A percentile compares a stretch with the other conserved stretches of the same genome.
phyloP scores from a whole-genome alignment of 768 basidiomycete species.

The Udeniomyces megalosporus region DNA sequence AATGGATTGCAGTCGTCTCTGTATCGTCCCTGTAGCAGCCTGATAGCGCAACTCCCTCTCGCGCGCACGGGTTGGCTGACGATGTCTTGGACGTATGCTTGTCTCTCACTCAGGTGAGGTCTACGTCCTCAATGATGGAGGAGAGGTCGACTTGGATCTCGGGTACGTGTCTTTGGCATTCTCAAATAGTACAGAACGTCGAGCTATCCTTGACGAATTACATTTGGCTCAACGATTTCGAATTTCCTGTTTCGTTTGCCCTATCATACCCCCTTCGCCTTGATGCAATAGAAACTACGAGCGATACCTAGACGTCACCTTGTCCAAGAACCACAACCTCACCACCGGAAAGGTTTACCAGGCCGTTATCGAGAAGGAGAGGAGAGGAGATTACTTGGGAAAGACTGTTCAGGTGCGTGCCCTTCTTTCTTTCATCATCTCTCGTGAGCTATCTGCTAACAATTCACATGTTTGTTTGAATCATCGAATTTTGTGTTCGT shows the following conservation, averaged over 20 bases:
- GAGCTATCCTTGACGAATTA: not conserved
- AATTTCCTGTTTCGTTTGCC: too few relatives aligned
- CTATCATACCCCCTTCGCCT: not conserved
- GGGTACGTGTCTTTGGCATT: constrained; percentile 31
- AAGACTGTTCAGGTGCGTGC: constrained; percentile 64
- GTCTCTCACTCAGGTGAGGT: constrained; percentile 57
- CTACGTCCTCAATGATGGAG: constrained; percentile 93
- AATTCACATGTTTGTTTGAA: not conserved
- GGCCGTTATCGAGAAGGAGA: constrained; percentile 90
- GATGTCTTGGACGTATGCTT: not conserved
- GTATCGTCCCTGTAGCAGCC: too few relatives aligned
- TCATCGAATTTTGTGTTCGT: not conserved
- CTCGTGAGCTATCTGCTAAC: not conserved
- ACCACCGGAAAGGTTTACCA: constrained; percentile 97
- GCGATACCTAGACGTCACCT: constrained; percentile 85
- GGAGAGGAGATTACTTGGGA: constrained; percentile 57
- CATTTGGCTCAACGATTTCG: not conserved
- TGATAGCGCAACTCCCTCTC: too few relatives aligned
- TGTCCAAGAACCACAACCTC: constrained; percentile 91
- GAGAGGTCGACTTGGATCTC: constrained; percentile 92
- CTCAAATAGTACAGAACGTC: not conserved
- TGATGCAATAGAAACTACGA: constrained; percentile 54
- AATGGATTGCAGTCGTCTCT: too few relatives aligned
- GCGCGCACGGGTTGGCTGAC: too few relatives aligned
- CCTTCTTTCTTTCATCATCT: not conserved